Evolutionary conservation across 352 stramenopile species (phyloP).

Genomic region (Ophiocytium majus): DNA sequence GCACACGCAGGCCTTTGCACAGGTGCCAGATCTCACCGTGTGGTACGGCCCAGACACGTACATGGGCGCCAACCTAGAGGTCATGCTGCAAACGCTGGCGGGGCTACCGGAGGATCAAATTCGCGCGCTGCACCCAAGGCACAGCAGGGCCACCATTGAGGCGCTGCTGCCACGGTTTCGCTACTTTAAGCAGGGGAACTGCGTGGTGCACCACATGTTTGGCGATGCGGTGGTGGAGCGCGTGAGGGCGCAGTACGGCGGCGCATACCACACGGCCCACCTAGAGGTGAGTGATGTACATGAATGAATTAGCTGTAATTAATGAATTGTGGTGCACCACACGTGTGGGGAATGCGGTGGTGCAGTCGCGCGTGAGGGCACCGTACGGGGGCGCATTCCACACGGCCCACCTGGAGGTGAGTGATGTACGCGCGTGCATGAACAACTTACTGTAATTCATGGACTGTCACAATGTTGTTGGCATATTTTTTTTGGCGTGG

Average conservation of each 20-base stretch:
- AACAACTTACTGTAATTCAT: too few relatives aligned
- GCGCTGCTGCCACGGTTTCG: constrained; percentile 64
- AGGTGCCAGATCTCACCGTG: constrained; percentile 47
- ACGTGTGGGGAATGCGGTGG: constrained; percentile 88
- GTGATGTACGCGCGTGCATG: too few relatives aligned
- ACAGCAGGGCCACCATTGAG: constrained; percentile 63
- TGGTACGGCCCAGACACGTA: constrained; percentile 94
- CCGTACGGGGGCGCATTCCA: constrained; percentile 87
- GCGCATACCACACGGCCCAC: constrained; percentile 91
- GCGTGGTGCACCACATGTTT: constrained; percentile 98
- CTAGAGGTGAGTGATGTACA: too few relatives aligned
- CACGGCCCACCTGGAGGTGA: constrained; percentile 95
- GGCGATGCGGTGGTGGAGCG: constrained; percentile 74
- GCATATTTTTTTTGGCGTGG: too few relatives aligned
- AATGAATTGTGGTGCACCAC: constrained; percentile 97
- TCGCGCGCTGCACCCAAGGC: constrained; percentile 71
- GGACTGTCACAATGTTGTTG: too few relatives aligned
- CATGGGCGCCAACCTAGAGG: constrained; percentile 94
- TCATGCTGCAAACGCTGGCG: constrained; percentile 80
- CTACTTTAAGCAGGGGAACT: constrained; percentile 93
- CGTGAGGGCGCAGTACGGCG: constrained; percentile 80
- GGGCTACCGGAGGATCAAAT: constrained; percentile 76
- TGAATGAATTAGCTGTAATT: too few relatives aligned
- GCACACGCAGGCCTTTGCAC: constrained; percentile 16
- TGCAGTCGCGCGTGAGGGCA: constrained; percentile 76